phyloP scores from a whole-genome alignment of 179 eudicot species.

The Gypsophila paniculata region DNA sequence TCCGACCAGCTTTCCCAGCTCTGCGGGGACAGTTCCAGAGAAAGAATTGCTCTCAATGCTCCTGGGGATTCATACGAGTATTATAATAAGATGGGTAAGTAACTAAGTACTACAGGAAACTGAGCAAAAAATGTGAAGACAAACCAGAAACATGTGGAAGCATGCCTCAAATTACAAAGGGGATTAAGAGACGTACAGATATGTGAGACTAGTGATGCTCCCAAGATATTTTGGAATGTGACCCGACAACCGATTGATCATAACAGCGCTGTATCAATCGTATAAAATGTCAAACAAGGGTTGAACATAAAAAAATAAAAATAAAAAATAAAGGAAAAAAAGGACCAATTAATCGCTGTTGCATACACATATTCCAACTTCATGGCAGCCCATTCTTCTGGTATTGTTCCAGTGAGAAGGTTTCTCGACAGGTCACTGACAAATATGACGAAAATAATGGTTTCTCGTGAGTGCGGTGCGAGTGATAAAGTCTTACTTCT shows the following conservation, averaged over 20 bases:
- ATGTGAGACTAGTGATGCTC: slow-evolving; percentile 35
- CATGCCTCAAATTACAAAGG: slow-evolving; percentile 6
- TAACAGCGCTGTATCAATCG: slow-evolving; percentile 34
- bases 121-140: background rate
- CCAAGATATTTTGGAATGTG: slow-evolving; percentile 48
- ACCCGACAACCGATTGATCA: slow-evolving; percentile 49
- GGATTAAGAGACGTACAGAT: slow-evolving; percentile 32
- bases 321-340: background rate
- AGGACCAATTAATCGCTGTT: slow-evolving; percentile 10
- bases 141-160: background rate
- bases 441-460: slow-evolving; percentile 11
- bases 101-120: background rate
- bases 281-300: background rate
- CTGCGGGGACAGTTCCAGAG: slow-evolving; percentile 54
- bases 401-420: slow-evolving; percentile 38
- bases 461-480: slow-evolving; percentile 1
- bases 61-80: slow-evolving; percentile 28
- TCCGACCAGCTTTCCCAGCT: slow-evolving; percentile 45
- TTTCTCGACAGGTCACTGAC: slow-evolving; percentile 39
- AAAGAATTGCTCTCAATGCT: slow-evolving; percentile 55
- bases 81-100: background rate
- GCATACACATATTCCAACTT: slow-evolving; percentile 47
- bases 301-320: no score
- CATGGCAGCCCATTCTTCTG: slow-evolving; percentile 47
- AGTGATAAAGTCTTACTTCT: background rate